Base-by-base conservation (phyloP, 768 basidiomycete genomes). In the Mycena metata region DNA sequence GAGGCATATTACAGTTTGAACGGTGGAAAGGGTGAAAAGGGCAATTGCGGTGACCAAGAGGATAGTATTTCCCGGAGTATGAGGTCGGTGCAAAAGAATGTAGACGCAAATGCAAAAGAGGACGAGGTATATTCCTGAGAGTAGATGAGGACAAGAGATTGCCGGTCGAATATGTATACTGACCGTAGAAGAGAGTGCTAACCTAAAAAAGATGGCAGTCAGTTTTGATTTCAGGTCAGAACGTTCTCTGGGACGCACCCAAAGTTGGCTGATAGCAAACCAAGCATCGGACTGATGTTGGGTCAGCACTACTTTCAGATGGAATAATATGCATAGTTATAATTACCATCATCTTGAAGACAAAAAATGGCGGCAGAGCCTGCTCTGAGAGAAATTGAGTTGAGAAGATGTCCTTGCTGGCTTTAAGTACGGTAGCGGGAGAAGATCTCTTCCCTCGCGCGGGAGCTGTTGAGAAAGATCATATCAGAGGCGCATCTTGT, bases 101-200 rank as follows among this genome's bases (percentile, higher is more conserved):
- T 74, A 71, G 39, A 79, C 69, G 69, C 78, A 79, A 26, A 79
- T 75, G 35, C 70, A 70, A 54, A 77, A 79, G 23, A 77, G 67
- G 8, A 76, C 74, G 16, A 74, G 69, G 72, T 79, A 79, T 26
- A 79, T 75, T 21, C 78, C 76, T 64, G 54, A n/a, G n/a, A n/a
- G n/a, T n/a, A n/a, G n/a, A 30, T 30, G 30, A 30, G 43, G 21
- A 33, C 4, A 5, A 4, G 19, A 17, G 10, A 39, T 15, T 55
- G 55, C 47, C 62, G 52, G 24, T 64, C 55, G 19, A 64, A n/a
- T n/a, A n/a, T n/a, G n/a, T n/a, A n/a, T n/a, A n/a, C n/a, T n/a
- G n/a, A n/a, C n/a, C n/a, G n/a, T n/a, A n/a, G n/a, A n/a, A 64
- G 5, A 64, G 55, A 17, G 62, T 64, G 16, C 62, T 54, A 35